A percentile compares a stretch with the other conserved stretches of the same genome.
phyloP scores from a whole-genome alignment of 108 stramenopile genomes.

The Conticribra guillardii region DNA sequence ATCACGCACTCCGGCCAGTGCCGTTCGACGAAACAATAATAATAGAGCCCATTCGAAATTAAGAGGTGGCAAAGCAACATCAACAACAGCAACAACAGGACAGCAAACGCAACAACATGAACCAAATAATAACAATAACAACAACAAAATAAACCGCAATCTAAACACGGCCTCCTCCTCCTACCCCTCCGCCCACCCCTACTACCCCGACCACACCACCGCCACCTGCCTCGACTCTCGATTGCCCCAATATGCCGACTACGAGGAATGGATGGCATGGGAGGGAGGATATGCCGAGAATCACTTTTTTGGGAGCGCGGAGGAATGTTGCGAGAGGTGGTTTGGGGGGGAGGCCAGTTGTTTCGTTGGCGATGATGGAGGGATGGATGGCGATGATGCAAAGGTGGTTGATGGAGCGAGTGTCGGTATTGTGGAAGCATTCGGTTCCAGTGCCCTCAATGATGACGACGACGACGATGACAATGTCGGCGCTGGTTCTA shows the following conservation, averaged over 20 bases:
- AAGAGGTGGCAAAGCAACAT: too few species aligned
- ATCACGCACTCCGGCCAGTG: too few species aligned
- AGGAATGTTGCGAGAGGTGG: conserved; percentile 30
- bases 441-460: not conserved
- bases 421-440: not conserved
- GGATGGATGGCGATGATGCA: not conserved
- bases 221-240: conserved; percentile 8
- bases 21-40: too few species aligned
- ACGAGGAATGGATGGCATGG: conserved; percentile 31
- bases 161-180: not conserved
- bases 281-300: conserved; percentile 41
- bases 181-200: conserved; percentile 18
- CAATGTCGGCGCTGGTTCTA: not conserved
- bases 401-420: not conserved
- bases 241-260: not conserved
- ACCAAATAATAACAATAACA: not conserved
- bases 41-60: too few species aligned
- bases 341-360: conserved; percentile 9
- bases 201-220: conserved; percentile 19
- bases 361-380: conserved; percentile 7
- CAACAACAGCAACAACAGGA: conserved; percentile 1
- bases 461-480: not conserved
- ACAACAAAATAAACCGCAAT: not conserved
- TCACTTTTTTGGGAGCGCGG: conserved; percentile 12
- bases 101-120: conserved; percentile 1